Conservation (phyloP, 2,329 filamentous ascomycete genomes). For the Clonostachys byssicola region DNA sequence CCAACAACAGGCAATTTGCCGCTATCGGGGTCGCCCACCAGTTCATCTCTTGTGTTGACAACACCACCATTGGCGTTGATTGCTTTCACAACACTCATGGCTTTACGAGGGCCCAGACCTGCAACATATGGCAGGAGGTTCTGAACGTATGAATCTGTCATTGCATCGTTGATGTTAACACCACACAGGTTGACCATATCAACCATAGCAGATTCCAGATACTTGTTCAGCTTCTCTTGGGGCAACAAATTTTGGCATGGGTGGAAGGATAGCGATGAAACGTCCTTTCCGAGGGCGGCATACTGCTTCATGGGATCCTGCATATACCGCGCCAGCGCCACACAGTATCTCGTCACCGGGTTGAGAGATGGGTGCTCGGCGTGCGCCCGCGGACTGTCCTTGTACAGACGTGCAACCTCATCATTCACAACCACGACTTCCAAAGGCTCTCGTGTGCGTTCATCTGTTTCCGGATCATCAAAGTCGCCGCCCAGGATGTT, state of each 20-base stretch:
- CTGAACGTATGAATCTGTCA: constrained; percentile 74
- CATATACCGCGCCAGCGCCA: constrained; percentile 84
- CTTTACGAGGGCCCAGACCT: constrained; percentile 89
- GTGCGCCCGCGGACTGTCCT: constrained; percentile 77
- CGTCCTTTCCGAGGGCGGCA: constrained; percentile 83
- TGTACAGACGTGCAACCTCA: constrained; percentile 93
- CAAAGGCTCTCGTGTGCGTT: constrained; percentile 72
- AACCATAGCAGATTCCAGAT: constrained; percentile 93
- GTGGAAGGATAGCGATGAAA: constrained; percentile 83
- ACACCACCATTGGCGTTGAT: constrained; percentile 88
- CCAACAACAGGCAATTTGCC: constrained; percentile 77
- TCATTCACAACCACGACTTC: constrained; percentile 94
- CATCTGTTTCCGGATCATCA: constrained; percentile 71
- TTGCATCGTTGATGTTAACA: constrained; percentile 90
- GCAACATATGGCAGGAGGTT: constrained; percentile 88
- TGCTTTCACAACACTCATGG: constrained; percentile 67
- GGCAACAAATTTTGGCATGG: constrained; percentile 85
- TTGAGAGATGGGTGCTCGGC: constrained; percentile 78
- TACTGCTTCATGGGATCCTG: constrained; percentile 97
- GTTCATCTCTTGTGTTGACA: constrained; percentile 78
- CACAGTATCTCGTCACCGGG: constrained; percentile 81
- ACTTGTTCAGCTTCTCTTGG: constrained; percentile 79
- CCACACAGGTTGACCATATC: constrained; percentile 98
- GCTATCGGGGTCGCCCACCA: constrained; percentile 82
- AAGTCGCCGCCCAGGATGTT: constrained; percentile 77